Conservation (phyloP, 805 yeast genomes). For the Dipodascus geniculatus region DNA sequence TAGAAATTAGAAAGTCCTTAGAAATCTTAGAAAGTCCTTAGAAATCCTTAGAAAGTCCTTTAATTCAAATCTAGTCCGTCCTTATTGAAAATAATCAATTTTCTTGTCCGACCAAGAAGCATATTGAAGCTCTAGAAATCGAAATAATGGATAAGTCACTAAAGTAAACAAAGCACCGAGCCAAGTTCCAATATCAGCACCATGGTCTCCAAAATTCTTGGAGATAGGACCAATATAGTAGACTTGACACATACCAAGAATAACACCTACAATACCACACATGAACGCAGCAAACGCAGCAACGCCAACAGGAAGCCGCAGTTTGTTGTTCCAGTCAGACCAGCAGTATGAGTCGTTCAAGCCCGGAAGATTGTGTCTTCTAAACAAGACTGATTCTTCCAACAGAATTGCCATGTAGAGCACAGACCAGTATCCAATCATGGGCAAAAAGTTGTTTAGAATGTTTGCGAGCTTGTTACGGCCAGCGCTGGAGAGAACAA, state of each 20-base stretch:
- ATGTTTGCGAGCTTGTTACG: conserved; percentile 60
- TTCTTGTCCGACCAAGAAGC: background rate
- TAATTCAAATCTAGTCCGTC: too few species aligned
- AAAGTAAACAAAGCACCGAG: conserved; percentile 62
- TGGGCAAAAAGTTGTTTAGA: conserved; percentile 71
- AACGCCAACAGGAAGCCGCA: conserved; percentile 50
- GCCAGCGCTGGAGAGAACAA: conserved; percentile 67
- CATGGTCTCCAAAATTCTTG: conserved; percentile 44
- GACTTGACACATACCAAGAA: conserved; percentile 78
- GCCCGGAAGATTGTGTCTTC: conserved; percentile 35
- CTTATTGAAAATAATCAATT: background rate
- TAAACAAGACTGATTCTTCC: conserved; percentile 63
- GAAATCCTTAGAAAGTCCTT: too few species aligned
- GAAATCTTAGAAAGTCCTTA: too few species aligned
- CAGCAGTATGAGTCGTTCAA: conserved; percentile 50
- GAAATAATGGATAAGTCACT: conserved; percentile 46
- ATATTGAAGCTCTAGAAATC: conserved; percentile 51
- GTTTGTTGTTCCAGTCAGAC: conserved; percentile 57
- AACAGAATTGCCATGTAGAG: conserved; percentile 62
- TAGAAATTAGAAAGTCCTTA: too few species aligned
- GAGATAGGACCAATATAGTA: conserved; percentile 78
- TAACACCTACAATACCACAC: conserved; percentile 71
- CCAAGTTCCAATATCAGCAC: conserved; percentile 81
- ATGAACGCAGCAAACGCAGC: conserved; percentile 60
- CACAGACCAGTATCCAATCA: conserved; percentile 87